A percentile compares a stretch with the other conserved stretches of the same genome.
Evolutionary conservation across 139 green algal species (phyloP).

Genomic region (Tetradesmus lagerheimii): DNA sequence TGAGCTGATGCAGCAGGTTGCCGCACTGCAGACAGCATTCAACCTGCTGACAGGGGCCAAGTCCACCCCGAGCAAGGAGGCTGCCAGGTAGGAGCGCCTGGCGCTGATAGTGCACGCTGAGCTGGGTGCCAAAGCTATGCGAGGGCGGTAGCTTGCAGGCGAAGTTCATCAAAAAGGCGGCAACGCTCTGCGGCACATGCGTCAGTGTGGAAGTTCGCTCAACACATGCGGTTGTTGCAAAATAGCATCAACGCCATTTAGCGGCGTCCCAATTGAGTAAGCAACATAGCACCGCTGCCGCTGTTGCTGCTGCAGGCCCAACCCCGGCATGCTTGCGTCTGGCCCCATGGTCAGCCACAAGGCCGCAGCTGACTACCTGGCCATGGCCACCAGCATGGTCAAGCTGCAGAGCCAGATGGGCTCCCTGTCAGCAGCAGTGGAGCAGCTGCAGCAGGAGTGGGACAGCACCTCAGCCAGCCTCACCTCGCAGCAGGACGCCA

Average conservation of each 20-base stretch:
- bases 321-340: background rate
- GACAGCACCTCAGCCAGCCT: background rate
- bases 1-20: conserved; percentile 29
- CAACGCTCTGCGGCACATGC: background rate
- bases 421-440: conserved; percentile 7
- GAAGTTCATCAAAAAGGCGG: too few relatives aligned
- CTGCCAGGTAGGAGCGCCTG: background rate
- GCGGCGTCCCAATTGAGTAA: too few relatives aligned
- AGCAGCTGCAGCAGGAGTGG: conserved; percentile 32
- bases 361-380: conserved; percentile 15
- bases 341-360: conserved; percentile 29
- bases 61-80: background rate
- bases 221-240: too few relatives aligned
- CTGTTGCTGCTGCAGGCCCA: background rate
- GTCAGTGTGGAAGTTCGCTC: too few relatives aligned
- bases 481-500: background rate
- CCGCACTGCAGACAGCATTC: conserved; percentile 27
- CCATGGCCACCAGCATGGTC: conserved; percentile 24
- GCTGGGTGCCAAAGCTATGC: too few relatives aligned
- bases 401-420: conserved; percentile 36
- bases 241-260: too few relatives aligned
- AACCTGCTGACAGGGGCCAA: background rate
- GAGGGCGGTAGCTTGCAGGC: too few relatives aligned
- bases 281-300: too few relatives aligned
- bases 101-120: background rate